Percentiles rank a stretch among this genome's conserved stretches.
Evolutionary conservation across 208 protist genomes (phyloP).

Genomic region (Endotrypanum monterogeii): DNA sequence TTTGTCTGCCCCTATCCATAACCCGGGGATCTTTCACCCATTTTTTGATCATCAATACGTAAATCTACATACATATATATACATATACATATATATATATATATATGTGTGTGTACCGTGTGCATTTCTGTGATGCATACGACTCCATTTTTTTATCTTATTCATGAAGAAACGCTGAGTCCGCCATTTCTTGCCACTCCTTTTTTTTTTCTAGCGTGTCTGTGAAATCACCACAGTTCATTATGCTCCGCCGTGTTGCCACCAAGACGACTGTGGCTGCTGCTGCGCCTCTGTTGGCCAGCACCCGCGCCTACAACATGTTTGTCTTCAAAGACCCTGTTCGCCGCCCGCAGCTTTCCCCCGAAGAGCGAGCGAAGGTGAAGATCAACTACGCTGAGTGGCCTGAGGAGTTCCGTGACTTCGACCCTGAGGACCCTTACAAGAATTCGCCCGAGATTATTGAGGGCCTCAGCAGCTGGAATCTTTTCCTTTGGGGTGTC

Average conservation of each 20-base stretch:
- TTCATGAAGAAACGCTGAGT: background rate
- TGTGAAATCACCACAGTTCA: constrained; percentile 3
- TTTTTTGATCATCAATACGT: background rate
- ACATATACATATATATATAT: background rate
- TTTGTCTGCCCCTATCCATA: no score
- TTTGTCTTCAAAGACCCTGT: constrained; percentile 89
- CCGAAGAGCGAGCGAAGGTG: constrained; percentile 87
- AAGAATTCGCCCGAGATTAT: constrained; percentile 89
- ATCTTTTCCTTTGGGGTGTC: constrained; percentile 87
- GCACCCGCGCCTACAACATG: constrained; percentile 80
- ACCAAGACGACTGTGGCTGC: constrained; percentile 44
- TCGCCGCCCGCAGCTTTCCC: constrained; percentile 86
- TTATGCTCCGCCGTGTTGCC: constrained; percentile 75
- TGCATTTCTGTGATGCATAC: background rate
- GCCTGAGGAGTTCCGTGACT: constrained; percentile 91
- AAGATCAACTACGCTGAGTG: constrained; percentile 89
- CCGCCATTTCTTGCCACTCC: background rate
- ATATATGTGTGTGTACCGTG: constrained; percentile 2
- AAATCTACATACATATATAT: background rate
- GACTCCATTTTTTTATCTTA: background rate
- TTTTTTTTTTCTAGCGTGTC: constrained; percentile 3
- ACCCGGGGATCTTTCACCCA: background rate
- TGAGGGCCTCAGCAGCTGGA: constrained; percentile 89
- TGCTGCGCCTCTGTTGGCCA: constrained; percentile 41
- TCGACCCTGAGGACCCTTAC: constrained; percentile 92